Base-by-base conservation (phyloP, 148 eudicot species). In the Cornus kousa region DNA sequence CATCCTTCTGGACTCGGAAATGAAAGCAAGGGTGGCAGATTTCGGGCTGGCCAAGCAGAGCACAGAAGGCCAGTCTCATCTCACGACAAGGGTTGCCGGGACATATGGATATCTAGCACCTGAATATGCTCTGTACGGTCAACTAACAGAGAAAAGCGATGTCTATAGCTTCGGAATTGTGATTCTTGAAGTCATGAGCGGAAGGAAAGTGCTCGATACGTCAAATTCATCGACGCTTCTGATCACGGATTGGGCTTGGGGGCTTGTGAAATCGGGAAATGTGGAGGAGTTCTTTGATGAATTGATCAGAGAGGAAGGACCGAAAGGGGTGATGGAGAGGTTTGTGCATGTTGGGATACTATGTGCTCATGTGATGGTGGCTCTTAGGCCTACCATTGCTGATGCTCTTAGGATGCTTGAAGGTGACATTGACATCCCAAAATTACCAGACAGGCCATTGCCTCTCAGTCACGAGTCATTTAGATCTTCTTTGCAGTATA, bases 321-420 rank as follows among this genome's bases (percentile, higher is more conserved):
- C 93, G 10, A 88, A 65, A 73, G 87, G 87, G 3, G 86, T 91
- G 10, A 91, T 89, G 93, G 91, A 88, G 67, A 81, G 93, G 73
- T 89, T 79, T 88, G 90, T 89, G 23, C 87, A 32, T 13, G 95
- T 89, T 60, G 95, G 93, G 1, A 82, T 91, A 35, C 83, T 91
- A 17, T 89, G 93, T 87, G 93, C 93, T 80, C 95, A 91, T 87
- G 90, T 88, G 33, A 89, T 91, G 93, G 93, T 89, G 77, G 95
- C 93, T 13, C 77, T 89, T 68, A 85, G 95, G 71, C 95, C 95
- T 11, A 91, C 91, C 53, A 91, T 91, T 74, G 86, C 83, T 12
- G 90, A 89, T 74, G 93, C 93, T 5, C 76, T 91, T 2, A 91
- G 83, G 82, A 91, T 91, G 93, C 84, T 91, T 43, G 95, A 91